phyloP scores from a whole-genome alignment of 192 early-diverging fungal species.

The Backusella parvicylindrica region DNA sequence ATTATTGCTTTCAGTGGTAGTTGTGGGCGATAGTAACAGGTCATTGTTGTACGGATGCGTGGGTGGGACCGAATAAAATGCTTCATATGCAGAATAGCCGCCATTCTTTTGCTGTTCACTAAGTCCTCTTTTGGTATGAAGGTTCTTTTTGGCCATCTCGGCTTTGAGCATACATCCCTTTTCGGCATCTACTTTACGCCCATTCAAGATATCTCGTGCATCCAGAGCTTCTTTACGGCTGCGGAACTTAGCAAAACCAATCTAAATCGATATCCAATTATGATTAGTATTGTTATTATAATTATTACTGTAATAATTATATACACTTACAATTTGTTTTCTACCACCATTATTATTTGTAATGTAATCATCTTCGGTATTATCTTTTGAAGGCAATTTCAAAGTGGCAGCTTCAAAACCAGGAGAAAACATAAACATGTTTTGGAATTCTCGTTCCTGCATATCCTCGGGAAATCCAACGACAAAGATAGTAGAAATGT shows the following conservation, averaged over 20 bases:
- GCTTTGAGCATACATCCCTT: constrained; percentile 81
- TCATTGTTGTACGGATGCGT: not conserved
- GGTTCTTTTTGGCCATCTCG: constrained; percentile 99
- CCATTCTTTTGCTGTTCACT: constrained; percentile 8
- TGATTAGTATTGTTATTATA: not conserved
- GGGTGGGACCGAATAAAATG: constrained; percentile 37
- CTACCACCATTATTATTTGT: constrained; percentile 49
- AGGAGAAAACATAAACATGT: constrained; percentile 97
- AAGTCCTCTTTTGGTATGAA: constrained; percentile 84
- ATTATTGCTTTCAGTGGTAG: not conserved
- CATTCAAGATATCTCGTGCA: constrained; percentile 87
- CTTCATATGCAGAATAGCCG: constrained; percentile 23
- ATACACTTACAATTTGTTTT: constrained; percentile 86
- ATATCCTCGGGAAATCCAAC: constrained; percentile 99
- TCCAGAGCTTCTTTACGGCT: constrained; percentile 86
- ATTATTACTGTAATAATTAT: no score
- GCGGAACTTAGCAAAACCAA: constrained; percentile 99
- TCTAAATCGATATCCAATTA: constrained; percentile 49
- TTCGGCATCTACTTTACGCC: constrained; percentile 89
- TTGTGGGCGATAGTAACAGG: not conserved
- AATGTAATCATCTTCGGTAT: constrained; percentile 39
- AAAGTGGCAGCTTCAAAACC: constrained; percentile 98
- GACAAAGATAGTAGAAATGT: constrained; percentile 99
- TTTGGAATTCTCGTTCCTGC: constrained; percentile 98
- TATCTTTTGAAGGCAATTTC: constrained; percentile 79